Base-by-base conservation (phyloP, 2,329 filamentous ascomycete genomes). In the Verticillium zaregamsianum region DNA sequence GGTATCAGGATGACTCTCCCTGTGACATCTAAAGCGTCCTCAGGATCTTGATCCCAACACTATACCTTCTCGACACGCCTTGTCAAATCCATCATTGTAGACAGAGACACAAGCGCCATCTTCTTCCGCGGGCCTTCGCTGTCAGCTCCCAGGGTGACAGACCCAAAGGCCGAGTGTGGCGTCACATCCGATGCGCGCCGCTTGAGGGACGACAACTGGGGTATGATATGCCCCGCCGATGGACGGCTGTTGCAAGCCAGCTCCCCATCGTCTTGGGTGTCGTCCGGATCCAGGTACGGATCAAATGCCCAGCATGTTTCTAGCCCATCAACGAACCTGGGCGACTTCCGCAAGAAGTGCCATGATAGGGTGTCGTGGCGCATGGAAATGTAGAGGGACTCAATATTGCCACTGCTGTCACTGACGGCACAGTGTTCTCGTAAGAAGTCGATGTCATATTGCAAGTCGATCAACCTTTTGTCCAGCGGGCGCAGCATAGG, bases 361-460 rank as follows among this genome's bases (percentile, higher is more conserved):
- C 85, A 87, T 2, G 82, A 83, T n/a, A 87, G 74, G 7, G 79
- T 81, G 61, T 83, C 79, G 6, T 77, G 68, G 14, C 77, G 74
- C 82, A 86, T 83, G 61, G 84, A 82, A 61, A 87, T 85, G 66
- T 87, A 87, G 15, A 87, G 71, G 23, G 84, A 85, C 66, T 86
- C 82, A 28, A 86, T 81, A 66, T 81, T 83, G 54, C 84, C 85
- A 59, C 76, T 79, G 3, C 76, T 74, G 56, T 85, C 81, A 57
- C 80, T 77, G 3, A 86, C 82, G n/a, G 83, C 85, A 66, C 84
- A 86, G 69, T 86, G 74, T 49, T 75, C 70, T 31, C 75, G 76
- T 31, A 87, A 73, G 61, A 87, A 87, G 8, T 80, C 77, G 55
- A 78, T 70, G 67, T 85, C 79, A 66, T 81, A 85, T 23, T 74